Percentiles rank a stretch among this genome's conserved stretches.
These are phyloP conservation scores for Dipteronia sinensis DNA, from an alignment of 345 rosid species.

Conservation along the genomic window DNA sequence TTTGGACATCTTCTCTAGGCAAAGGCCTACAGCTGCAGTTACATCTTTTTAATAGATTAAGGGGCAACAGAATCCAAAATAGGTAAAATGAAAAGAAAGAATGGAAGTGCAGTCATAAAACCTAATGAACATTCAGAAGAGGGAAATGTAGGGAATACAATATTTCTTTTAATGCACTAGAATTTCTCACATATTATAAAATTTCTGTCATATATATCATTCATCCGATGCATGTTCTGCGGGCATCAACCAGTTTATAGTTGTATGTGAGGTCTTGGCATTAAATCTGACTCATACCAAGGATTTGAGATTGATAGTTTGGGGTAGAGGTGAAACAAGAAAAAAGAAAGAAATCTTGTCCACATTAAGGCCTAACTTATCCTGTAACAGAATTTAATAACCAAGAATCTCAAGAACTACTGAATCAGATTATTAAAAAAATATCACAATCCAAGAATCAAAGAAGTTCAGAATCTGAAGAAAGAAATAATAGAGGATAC, in stretches of 20 bases:
- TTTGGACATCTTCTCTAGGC: conserved; percentile 84
- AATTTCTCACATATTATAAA: conserved; percentile 1
- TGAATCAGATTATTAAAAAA: not conserved
- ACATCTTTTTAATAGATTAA: conserved; percentile 57
- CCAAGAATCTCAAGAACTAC: not conserved
- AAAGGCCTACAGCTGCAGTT: conserved; percentile 86
- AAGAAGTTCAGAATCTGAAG: conserved; percentile 14
- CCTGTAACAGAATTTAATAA: not conserved
- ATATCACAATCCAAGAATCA: conserved; percentile 13
- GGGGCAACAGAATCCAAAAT: conserved; percentile 36
- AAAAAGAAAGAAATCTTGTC: not conserved
- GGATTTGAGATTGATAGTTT: not conserved
- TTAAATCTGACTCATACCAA: not conserved
- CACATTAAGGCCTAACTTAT: conserved; percentile 11
- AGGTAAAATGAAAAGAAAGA: conserved; percentile 15
- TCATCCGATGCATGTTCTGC: not conserved
- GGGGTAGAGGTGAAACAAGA: not conserved
- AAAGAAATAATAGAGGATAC: conserved; percentile 64
- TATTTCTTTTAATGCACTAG: not conserved
- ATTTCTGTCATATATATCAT: not conserved
- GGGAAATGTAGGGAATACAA: conserved; percentile 6
- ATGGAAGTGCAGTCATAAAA: not conserved
- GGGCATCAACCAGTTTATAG: not conserved
- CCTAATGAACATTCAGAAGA: not conserved
- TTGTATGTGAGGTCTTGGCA: not conserved